These are phyloP conservation scores for Gaillardinia entomophila DNA, from an alignment of 805 yeast species.

Conservation along the genomic window DNA sequence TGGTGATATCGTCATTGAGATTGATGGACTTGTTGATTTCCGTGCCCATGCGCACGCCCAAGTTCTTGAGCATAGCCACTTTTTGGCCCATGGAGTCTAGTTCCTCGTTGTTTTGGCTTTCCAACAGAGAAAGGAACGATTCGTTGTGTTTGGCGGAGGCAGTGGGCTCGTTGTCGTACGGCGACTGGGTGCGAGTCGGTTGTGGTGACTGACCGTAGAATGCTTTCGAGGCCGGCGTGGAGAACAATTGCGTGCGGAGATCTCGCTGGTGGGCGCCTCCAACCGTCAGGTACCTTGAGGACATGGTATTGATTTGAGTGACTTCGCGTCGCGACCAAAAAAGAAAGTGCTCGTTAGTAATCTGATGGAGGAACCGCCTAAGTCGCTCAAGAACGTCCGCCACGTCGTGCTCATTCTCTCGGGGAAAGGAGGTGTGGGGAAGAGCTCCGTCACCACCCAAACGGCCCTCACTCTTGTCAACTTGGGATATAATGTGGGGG, in stretches of 20 bases:
- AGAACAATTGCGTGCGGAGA: slow-evolving; percentile 35
- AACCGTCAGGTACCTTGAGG: neutral
- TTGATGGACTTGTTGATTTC: slow-evolving; percentile 38
- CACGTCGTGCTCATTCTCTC: slow-evolving; percentile 81
- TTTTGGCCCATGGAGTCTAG: slow-evolving; percentile 36
- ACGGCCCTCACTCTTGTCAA: slow-evolving; percentile 74
- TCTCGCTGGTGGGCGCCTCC: slow-evolving; percentile 35
- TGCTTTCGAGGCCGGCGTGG: slow-evolving; percentile 14
- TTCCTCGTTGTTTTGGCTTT: slow-evolving; percentile 38
- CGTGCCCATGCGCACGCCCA: slow-evolving; percentile 38
- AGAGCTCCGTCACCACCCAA: slow-evolving; percentile 93
- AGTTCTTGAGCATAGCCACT: slow-evolving; percentile 34
- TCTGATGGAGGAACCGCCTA: slow-evolving; percentile 15
- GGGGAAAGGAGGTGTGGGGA: slow-evolving; percentile 97
- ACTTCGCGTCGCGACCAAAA: too few relatives aligned
- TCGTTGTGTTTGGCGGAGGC: slow-evolving; percentile 36
- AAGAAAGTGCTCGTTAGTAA: too few relatives aligned
- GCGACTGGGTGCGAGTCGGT: slow-evolving; percentile 31
- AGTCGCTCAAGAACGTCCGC: slow-evolving; percentile 45
- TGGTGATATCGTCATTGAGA: slow-evolving; percentile 36
- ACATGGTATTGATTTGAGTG: too few relatives aligned
- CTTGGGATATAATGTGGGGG: slow-evolving; percentile 81
- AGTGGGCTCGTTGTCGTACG: slow-evolving; percentile 27
- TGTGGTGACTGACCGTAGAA: slow-evolving; percentile 10
- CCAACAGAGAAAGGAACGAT: slow-evolving; percentile 36